Percentiles rank a stretch among this genome's conserved stretches.
phyloP scores from a whole-genome alignment of 2,329 filamentous ascomycete species.

The Pseudogymnoascus sp. region DNA sequence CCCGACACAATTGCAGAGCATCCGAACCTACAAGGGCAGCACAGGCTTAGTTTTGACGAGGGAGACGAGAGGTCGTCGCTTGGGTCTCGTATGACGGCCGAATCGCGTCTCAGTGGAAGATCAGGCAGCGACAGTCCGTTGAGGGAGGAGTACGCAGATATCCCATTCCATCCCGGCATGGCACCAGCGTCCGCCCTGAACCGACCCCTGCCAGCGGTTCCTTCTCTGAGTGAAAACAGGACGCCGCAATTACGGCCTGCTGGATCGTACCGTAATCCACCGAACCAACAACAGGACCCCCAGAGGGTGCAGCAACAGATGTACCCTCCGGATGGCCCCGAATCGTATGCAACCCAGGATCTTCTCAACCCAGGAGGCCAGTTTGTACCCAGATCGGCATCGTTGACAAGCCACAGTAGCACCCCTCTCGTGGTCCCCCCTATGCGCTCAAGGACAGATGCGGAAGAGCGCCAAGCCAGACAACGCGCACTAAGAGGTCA shows the following conservation, averaged over 20 bases:
- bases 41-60: conserved; percentile 84
- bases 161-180: conserved; percentile 89
- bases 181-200: conserved; percentile 50
- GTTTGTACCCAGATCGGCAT: conserved; percentile 66
- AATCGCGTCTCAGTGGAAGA: conserved; percentile 33
- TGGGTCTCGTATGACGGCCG: conserved; percentile 45
- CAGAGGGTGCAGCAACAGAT: conserved; percentile 35
- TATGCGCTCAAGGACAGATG: conserved; percentile 88
- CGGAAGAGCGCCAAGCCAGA: conserved; percentile 58
- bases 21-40: conserved; percentile 61
- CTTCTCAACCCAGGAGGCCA: conserved; percentile 32
- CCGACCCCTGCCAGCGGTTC: conserved; percentile 58
- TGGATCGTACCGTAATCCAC: conserved; percentile 53
- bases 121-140: conserved; percentile 57
- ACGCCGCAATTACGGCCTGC: conserved; percentile 43
- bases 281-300: conserved; percentile 39
- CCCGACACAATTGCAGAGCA: conserved; percentile 61
- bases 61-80: conserved; percentile 69
- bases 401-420: conserved; percentile 72
- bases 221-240: conserved; percentile 40
- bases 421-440: conserved; percentile 73
- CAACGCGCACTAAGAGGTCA: conserved; percentile 40
- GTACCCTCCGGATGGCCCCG: conserved; percentile 24
- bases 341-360: conserved; percentile 36
- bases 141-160: conserved; percentile 72